A percentile compares a stretch with the other conserved stretches of the same genome.
Conservation (phyloP, 2,329 filamentous ascomycete species). For the Pseudogymnoascus destructans region DNA sequence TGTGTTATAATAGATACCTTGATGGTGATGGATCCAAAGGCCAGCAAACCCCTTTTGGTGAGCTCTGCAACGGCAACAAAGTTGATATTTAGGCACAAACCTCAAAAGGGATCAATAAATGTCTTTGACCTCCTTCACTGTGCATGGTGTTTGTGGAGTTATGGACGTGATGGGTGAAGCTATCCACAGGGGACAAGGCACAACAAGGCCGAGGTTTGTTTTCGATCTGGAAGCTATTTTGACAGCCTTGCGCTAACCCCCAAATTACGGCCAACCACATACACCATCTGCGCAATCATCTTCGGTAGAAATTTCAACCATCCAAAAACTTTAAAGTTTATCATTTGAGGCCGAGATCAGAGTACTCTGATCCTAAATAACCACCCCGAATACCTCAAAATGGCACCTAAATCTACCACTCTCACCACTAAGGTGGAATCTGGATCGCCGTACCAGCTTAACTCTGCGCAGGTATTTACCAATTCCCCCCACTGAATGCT, state of each 20-base stretch:
- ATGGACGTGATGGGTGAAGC: neutral
- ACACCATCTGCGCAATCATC: conserved; percentile 1
- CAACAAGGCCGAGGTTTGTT: neutral
- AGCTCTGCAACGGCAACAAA: neutral
- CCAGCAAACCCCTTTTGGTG: neutral
- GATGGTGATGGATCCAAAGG: neutral
- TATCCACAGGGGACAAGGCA: neutral
- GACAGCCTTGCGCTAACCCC: neutral
- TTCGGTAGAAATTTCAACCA: conserved; percentile 11
- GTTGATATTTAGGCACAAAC: neutral
- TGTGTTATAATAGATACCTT: neutral
- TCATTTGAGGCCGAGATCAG: conserved; percentile 7
- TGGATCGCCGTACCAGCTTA: conserved; percentile 26
- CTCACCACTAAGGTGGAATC: conserved; percentile 25
- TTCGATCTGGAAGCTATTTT: conserved; percentile 1
- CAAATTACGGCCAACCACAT: neutral
- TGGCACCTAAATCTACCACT: conserved; percentile 21
- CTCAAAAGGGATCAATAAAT: neutral
- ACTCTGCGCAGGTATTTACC: conserved; percentile 22
- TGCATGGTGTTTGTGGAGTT: neutral
- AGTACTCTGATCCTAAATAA: conserved; percentile 5
- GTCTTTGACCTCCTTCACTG: neutral
- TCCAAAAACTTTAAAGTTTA: conserved; percentile 10
- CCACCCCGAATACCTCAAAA: conserved; percentile 13
- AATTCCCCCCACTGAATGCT: neutral